These are phyloP conservation scores for Pythium pyrilobum DNA, from an alignment of 352 stramenopile species.

Conservation along the genomic window DNA sequence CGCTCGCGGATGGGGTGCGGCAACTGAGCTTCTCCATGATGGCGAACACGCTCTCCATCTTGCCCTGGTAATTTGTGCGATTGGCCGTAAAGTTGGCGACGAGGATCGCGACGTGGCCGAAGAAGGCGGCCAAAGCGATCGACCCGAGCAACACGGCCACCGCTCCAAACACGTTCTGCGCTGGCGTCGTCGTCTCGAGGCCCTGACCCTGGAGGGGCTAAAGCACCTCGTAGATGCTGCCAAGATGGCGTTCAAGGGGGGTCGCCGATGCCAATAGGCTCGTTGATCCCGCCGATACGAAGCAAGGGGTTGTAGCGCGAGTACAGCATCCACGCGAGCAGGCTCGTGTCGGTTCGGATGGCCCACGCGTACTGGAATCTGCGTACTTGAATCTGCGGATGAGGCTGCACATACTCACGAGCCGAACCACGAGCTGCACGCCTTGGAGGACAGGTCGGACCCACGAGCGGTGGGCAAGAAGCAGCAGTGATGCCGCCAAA, in stretches of 20 bases:
- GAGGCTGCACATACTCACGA: slow-evolving; percentile 13
- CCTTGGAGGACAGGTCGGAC: slow-evolving; percentile 17
- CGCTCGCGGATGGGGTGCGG: slow-evolving; percentile 39
- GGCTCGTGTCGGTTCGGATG: slow-evolving; percentile 24
- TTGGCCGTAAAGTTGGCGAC: slow-evolving; percentile 60
- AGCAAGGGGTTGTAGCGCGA: slow-evolving; percentile 43
- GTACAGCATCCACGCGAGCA: slow-evolving; percentile 39
- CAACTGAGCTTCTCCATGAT: slow-evolving; percentile 54
- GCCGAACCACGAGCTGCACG: slow-evolving; percentile 13
- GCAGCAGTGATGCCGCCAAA: not conserved
- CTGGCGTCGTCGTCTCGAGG: slow-evolving; percentile 16
- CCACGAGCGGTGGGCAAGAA: slow-evolving; percentile 9
- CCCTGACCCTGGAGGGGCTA: slow-evolving; percentile 54
- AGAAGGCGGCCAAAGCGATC: slow-evolving; percentile 56
- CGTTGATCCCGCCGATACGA: slow-evolving; percentile 27
- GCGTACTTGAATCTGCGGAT: slow-evolving; percentile 34
- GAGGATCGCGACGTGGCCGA: slow-evolving; percentile 58
- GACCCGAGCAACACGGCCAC: slow-evolving; percentile 47
- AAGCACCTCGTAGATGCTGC: slow-evolving; percentile 41
- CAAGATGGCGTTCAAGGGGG: slow-evolving; percentile 20
- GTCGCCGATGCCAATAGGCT: not conserved
- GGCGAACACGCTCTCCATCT: slow-evolving; percentile 63
- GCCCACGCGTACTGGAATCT: slow-evolving; percentile 23
- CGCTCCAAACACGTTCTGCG: slow-evolving; percentile 40
- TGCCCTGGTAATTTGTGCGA: slow-evolving; percentile 47